These are phyloP conservation scores for Pseudohalonectria lignicola DNA, from an alignment of 2,329 filamentous ascomycete genomes.

Conservation along the genomic window DNA sequence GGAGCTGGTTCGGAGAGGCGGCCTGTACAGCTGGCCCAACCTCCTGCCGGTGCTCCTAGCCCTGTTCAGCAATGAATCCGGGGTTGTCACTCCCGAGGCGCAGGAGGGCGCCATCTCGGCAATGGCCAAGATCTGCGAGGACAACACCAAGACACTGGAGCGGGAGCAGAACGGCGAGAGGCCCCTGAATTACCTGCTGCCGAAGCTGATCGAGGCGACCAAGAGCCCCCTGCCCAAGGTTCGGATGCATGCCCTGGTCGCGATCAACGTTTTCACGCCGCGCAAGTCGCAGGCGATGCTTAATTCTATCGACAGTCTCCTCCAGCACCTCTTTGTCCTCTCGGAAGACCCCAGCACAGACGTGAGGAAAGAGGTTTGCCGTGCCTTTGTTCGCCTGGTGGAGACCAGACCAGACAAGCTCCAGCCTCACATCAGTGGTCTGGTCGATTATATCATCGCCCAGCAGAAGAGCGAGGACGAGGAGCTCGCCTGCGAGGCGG, in stretches of 20 bases:
- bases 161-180: conserved; percentile 80
- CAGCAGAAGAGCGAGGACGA: conserved; percentile 85
- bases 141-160: conserved; percentile 79
- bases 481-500: conserved; percentile 84
- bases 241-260: conserved; percentile 65
- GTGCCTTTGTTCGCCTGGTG: conserved; percentile 83
- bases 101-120: conserved; percentile 94
- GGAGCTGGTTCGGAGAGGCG: conserved; percentile 75
- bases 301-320: conserved; percentile 67
- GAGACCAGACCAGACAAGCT: conserved; percentile 87
- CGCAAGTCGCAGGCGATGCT: conserved; percentile 75
- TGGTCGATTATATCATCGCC: conserved; percentile 86
- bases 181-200: conserved; percentile 78
- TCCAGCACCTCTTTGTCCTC: conserved; percentile 74
- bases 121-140: conserved; percentile 91
- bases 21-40: conserved; percentile 84
- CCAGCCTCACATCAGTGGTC: conserved; percentile 71
- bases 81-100: conserved; percentile 56
- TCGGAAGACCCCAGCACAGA: conserved; percentile 68
- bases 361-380: conserved; percentile 85
- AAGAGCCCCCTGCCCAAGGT: conserved; percentile 67
- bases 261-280: conserved; percentile 86
- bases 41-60: conserved; percentile 73
- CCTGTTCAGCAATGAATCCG: conserved; percentile 62
- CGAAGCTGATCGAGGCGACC: conserved; percentile 82